phyloP scores from a whole-genome alignment of 2,329 filamentous ascomycete species.

The Xylaria sp. region DNA sequence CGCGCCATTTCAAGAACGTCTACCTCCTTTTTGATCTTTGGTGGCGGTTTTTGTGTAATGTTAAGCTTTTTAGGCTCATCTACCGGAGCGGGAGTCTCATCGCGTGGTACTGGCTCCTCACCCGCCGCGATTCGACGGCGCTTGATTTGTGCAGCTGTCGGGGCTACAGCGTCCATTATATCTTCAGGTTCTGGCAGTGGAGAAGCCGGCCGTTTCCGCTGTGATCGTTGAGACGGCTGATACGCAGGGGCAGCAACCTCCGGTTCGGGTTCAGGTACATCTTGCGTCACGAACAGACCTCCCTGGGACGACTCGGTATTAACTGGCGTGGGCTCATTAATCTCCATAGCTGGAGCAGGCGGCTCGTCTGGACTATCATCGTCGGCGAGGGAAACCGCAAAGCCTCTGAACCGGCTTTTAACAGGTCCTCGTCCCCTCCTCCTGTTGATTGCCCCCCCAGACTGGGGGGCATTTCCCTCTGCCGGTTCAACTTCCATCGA shows the following conservation, averaged over 20 bases:
- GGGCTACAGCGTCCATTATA: conserved; percentile 74
- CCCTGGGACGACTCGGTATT: conserved; percentile 46
- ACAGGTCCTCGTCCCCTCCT: conserved; percentile 49
- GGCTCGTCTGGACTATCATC: conserved; percentile 43
- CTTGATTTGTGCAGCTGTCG: conserved; percentile 79
- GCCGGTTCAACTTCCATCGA: conserved; percentile 38
- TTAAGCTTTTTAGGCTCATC: conserved; percentile 29
- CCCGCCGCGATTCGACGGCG: conserved; percentile 71
- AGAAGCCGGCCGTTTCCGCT: conserved; percentile 55
- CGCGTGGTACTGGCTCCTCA: conserved; percentile 50
- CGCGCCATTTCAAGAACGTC: conserved; percentile 73
- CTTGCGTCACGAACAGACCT: conserved; percentile 64
- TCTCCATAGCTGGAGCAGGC: conserved; percentile 15
- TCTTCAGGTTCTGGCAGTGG: conserved; percentile 54
- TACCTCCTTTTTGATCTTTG: conserved; percentile 61
- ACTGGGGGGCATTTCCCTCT: conserved; percentile 16
- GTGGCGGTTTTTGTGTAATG: conserved; percentile 48
- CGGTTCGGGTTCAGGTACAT: conserved; percentile 38
- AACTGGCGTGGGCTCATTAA: conserved; percentile 4
- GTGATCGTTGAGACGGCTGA: conserved; percentile 34
- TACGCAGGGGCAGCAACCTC: conserved; percentile 25
- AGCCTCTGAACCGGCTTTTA: conserved; percentile 72
- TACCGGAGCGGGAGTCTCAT: conserved; percentile 36
- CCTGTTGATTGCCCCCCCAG: conserved; percentile 27
- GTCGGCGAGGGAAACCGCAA: conserved; percentile 54